Conservation (phyloP, 495 filamentous ascomycete genomes). For the Hamigera avellanea region DNA sequence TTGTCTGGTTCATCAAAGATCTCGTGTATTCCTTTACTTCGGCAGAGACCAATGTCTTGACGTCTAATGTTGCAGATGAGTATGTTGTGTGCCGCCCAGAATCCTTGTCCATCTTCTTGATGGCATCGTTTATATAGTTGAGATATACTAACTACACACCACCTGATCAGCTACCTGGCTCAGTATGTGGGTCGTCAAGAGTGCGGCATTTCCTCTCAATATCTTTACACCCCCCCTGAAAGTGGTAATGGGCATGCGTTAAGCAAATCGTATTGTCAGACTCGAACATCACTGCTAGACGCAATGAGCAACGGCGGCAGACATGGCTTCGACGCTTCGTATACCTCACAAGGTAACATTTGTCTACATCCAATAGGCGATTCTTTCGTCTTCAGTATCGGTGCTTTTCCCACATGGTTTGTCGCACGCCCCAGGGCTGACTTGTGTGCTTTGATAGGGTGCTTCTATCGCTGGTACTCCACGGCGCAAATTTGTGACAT, state of each 20-base stretch:
- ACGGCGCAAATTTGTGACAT: constrained; percentile 36
- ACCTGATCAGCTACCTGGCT: constrained; percentile 33
- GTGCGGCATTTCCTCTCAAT: constrained; percentile 30
- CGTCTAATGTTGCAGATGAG: constrained; percentile 6
- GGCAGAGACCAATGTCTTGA: constrained; percentile 8
- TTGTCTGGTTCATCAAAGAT: constrained; percentile 37
- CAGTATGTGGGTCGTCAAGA: constrained; percentile 33
- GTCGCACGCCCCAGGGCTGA: too few species aligned
- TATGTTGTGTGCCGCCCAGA: constrained; percentile 8
- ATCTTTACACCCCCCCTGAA: constrained; percentile 28
- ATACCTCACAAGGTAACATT: constrained; percentile 22
- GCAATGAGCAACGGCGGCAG: constrained; percentile 36
- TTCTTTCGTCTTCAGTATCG: too few species aligned
- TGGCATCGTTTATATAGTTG: not conserved
- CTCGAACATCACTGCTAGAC: constrained; percentile 24
- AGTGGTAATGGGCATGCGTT: constrained; percentile 4
- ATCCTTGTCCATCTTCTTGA: constrained; percentile 1
- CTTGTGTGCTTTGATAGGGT: constrained; percentile 21
- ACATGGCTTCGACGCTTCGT: constrained; percentile 35
- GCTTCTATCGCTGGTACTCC: constrained; percentile 37
- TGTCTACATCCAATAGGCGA: too few species aligned
- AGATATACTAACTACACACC: too few species aligned
- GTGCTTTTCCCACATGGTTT: too few species aligned
- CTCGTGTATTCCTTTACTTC: constrained; percentile 30
- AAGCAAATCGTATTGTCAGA: constrained; percentile 22